A percentile compares a stretch with the other conserved stretches of the same genome.
These are phyloP conservation scores for Zygnema cylindricum DNA, from an alignment of 139 green algal species.

Conservation along the genomic window DNA sequence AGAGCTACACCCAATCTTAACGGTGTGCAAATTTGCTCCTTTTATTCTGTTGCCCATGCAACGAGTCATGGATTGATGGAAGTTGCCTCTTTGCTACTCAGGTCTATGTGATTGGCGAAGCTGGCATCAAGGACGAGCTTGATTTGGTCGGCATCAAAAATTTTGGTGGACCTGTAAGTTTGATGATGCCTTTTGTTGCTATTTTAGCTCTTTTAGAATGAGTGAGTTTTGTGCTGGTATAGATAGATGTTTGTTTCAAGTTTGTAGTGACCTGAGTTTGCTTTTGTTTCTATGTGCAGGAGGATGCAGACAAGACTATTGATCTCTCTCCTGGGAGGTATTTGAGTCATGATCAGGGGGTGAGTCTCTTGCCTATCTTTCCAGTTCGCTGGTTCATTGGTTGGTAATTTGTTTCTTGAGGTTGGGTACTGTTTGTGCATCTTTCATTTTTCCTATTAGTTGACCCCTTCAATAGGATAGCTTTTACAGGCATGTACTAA, in stretches of 20 bases:
- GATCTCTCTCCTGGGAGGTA: slow-evolving; percentile 81
- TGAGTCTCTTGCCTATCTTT: no score
- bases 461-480: not conserved
- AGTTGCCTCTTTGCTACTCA: no score
- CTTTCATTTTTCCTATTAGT: not conserved
- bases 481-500: no score
- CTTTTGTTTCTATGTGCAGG: slow-evolving; percentile 48
- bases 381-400: not conserved
- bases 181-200: slow-evolving; percentile 9
- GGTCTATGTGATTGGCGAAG: slow-evolving; percentile 80
- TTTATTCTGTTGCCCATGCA: no score
- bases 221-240: no score
- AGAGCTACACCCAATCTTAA: no score
- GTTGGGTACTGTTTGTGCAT: not conserved
- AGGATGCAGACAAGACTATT: slow-evolving; percentile 85
- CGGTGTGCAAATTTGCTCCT: no score
- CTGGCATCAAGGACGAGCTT: slow-evolving; percentile 93
- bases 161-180: slow-evolving; percentile 83
- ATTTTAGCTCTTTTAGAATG: not conserved
- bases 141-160: slow-evolving; percentile 91
- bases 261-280: not conserved
- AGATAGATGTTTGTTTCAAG: slow-evolving; percentile 15
- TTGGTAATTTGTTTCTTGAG: slow-evolving; percentile 19
- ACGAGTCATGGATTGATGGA: no score
- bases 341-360: slow-evolving; percentile 90